Percentiles rank a stretch among this genome's conserved stretches.
Evolutionary conservation across 768 basidiomycete genomes (phyloP).

Genomic region (Paxillus ammoniavirescens): DNA sequence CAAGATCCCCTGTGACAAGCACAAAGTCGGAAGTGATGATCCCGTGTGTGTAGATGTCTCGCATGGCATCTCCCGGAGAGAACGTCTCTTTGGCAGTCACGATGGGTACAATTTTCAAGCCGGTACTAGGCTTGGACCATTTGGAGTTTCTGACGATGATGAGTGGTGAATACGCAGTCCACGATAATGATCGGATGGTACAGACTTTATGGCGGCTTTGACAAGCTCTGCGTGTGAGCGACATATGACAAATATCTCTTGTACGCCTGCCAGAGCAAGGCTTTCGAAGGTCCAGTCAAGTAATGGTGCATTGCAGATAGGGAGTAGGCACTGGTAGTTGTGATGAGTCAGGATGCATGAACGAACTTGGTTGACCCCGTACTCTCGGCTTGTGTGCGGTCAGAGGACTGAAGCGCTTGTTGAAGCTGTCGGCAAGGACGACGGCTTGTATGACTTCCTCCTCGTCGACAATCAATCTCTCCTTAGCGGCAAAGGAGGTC

Average conservation of each 20-base stretch:
- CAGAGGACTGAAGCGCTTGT: conserved; percentile 89
- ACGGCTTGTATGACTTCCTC: conserved; percentile 93
- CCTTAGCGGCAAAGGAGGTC: conserved; percentile 56
- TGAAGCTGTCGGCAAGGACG: conserved; percentile 94
- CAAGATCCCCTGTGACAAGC: conserved; percentile 86
- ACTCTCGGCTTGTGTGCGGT: conserved; percentile 86
- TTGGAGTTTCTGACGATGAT: conserved; percentile 60
- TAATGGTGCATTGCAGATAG: conserved; percentile 90
- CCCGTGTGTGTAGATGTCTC: conserved; percentile 90
- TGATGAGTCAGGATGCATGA: conserved; percentile 15
- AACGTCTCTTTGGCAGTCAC: conserved; percentile 84
- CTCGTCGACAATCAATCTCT: conserved; percentile 65
- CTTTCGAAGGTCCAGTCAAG: conserved; percentile 97
- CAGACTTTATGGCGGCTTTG: conserved; percentile 80
- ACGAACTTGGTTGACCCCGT: conserved; percentile 28
- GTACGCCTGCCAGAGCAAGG: conserved; percentile 90
- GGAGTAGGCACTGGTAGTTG: conserved; percentile 73
- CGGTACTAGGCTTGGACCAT: conserved; percentile 79
- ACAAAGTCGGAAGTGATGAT: conserved; percentile 90
- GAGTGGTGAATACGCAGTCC: conserved; percentile 6
- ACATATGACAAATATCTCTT: conserved; percentile 95
- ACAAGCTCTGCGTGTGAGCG: conserved; percentile 87
- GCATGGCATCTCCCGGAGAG: conserved; percentile 89
- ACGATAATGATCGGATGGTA: conserved; percentile 9
- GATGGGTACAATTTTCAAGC: conserved; percentile 82